Percentiles rank a stretch among this genome's conserved stretches.
These are phyloP conservation scores for Rhytidiadelphus loreus DNA, from an alignment of 225 moss, liverwort and hornwort genomes.

Conservation along the genomic window DNA sequence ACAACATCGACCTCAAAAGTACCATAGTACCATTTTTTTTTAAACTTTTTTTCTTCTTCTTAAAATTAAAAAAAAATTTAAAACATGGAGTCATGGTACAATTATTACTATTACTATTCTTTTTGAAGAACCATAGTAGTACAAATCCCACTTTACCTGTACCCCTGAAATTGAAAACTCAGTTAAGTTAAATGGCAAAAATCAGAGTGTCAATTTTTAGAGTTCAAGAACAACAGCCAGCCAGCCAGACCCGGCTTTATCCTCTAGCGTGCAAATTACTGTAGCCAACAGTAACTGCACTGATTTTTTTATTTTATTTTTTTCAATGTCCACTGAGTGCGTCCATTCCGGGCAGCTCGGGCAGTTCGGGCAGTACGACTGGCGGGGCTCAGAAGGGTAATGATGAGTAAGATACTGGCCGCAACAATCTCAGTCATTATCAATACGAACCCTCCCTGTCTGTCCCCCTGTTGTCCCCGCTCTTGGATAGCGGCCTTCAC, in stretches of 20 bases:
- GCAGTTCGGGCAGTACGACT: not conserved
- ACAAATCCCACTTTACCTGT: not conserved
- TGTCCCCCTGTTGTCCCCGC: not conserved
- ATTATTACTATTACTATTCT: too few species aligned
- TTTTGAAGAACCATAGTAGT: too few species aligned
- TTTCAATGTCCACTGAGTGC: too few species aligned
- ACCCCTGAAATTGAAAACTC: not conserved
- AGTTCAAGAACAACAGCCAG: not conserved
- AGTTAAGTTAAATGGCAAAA: too few species aligned
- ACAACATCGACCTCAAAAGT: not conserved
- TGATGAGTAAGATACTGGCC: not conserved
- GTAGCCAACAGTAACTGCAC: not conserved
- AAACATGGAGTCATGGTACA: not conserved
- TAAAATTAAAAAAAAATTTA: too few species aligned
- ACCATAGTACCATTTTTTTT: not conserved
- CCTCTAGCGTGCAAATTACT: not conserved
- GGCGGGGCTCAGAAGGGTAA: not conserved
- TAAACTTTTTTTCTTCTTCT: rapidly evolving
- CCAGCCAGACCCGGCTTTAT: too few species aligned
- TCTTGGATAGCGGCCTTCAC: not conserved
- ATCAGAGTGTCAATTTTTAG: not conserved
- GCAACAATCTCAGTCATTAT: not conserved
- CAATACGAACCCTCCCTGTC: too few species aligned
- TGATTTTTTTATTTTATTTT: too few species aligned
- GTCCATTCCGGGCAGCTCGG: not conserved